Base-by-base conservation (phyloP, 768 basidiomycete species). In the Pulveroboletus frians region DNA sequence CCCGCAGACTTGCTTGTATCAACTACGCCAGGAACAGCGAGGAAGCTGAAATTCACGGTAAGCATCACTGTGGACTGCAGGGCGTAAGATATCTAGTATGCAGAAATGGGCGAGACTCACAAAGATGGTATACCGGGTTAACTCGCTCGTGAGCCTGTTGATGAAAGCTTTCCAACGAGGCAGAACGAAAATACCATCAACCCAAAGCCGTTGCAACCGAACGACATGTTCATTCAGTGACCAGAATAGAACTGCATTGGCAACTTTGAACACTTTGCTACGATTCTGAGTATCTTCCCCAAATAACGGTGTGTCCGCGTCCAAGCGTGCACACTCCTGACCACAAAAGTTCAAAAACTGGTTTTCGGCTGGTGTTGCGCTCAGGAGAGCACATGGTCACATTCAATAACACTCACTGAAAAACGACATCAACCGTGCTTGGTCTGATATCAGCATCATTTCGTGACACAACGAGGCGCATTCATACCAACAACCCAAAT, bases 271-370 rank as follows among this genome's bases (percentile, higher is more conserved):
- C 8, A 9, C 4, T 9, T 5, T 7, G 4, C 17, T 39, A 10
- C 20, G 46, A 18, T 52, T 41, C 55, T 50, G 52, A 17, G 11
- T 23, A 11, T 36, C 50, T 30, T 52, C 17, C 17, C 31, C 46
- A 14, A 57, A 9, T 15, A 34, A 34, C 32, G 32, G 32, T 15
- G 32, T 34, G 8, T 34, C 32, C 15, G 32, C 32, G 15, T 52
- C 48, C 43, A 52, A 30, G 10, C 55, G 55, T 17, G 50, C 50
- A 10, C 43, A 57, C 2, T 42, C 7, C 36, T 56, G 55, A 30
- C 54, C 54, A 4, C n/a, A 47, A 20, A 56, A 56, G 3, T 52
- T 52, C 21, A 57, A 5, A 14, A 56, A 56, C 10, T 52, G 45
- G n/a, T 51, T 47, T 18, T 56, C 54, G 6, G 55, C 55, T 56